Percentiles rank a stretch among this genome's conserved stretches.
Evolutionary conservation across 345 rosid genomes (phyloP).

Genomic region (Eucalyptus camaldulensis): DNA sequence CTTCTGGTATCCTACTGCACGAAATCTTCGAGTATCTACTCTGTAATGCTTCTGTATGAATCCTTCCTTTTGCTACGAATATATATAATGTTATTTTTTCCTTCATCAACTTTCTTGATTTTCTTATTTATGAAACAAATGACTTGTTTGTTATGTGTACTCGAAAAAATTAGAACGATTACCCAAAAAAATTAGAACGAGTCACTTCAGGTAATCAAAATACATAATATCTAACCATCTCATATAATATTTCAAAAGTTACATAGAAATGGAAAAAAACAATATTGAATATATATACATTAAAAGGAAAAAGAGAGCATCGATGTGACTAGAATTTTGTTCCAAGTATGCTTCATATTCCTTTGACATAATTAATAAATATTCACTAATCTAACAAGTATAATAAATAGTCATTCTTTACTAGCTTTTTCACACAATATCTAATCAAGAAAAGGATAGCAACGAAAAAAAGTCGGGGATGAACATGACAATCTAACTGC

Average conservation of each 20-base stretch:
- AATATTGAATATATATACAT: neutral
- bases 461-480: neutral
- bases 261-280: neutral
- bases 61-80: neutral
- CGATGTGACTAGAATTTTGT: neutral
- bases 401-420: neutral
- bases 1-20: neutral
- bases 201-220: neutral
- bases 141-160: neutral
- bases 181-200: neutral
- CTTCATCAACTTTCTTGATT: neutral
- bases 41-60: neutral
- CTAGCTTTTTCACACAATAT: neutral
- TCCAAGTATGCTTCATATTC: neutral
- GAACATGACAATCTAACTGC: neutral
- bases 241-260: neutral
- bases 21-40: neutral
- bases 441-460: neutral
- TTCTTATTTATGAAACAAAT: neutral
- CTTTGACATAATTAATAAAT: neutral
- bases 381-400: neutral
- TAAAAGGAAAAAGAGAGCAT: rapidly evolving
- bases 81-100: no score
- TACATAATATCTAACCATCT: neutral
- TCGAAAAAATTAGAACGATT: neutral